Conservation (phyloP, 345 rosid species). For the thale cress (Arabidopsis thaliana) region TAIR10.1 NC_003074.8:2001001-2001500, state of each 20-base stretch:
- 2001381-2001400: background rate
- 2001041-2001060: slow-evolving; percentile 10
- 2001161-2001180: slow-evolving; percentile 36
- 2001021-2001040: background rate
- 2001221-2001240: slow-evolving; percentile 42
- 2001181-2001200: slow-evolving; percentile 27
- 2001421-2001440: background rate
- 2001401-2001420: too few species aligned
- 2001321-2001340: slow-evolving; percentile 31
- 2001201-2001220: slow-evolving; percentile 21
- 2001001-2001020: background rate
- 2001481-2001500: too few species aligned
- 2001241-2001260: slow-evolving; percentile 34
- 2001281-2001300: slow-evolving; percentile 19
- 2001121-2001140: slow-evolving; percentile 37
- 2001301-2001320: slow-evolving; percentile 29
- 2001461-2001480: too few species aligned
- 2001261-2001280: slow-evolving; percentile 39
- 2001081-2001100: slow-evolving; percentile 32
- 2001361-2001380: background rate
- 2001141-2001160: slow-evolving; percentile 43
- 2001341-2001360: slow-evolving; percentile 11
- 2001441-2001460: too few species aligned
- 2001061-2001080: background rate
- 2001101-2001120: slow-evolving; percentile 40